These are phyloP conservation scores for Neoboletus subvelutipes DNA, from an alignment of 768 basidiomycete species.

Conservation along the genomic window DNA sequence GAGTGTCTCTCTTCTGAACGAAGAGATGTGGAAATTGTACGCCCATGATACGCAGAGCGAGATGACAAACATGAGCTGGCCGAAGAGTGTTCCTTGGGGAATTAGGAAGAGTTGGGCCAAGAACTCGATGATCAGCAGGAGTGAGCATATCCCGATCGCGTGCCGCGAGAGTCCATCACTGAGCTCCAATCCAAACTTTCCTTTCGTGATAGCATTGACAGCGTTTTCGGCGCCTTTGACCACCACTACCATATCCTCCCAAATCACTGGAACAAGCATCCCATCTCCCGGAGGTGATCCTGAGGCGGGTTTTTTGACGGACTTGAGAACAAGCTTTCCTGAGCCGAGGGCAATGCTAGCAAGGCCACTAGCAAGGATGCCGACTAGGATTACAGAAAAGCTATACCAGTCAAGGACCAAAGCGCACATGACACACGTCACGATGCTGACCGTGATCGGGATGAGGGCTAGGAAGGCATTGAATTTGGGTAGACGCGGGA, in stretches of 20 bases:
- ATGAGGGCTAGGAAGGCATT: constrained; percentile 15
- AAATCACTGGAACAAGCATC: constrained; percentile 15
- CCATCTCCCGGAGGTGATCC: constrained; percentile 29
- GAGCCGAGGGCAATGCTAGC: constrained; percentile 28
- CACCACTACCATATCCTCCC: constrained; percentile 23
- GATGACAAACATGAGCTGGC: constrained; percentile 36
- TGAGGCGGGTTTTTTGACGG: constrained; percentile 8
- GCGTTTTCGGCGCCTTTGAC: constrained; percentile 28
- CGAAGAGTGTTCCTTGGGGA: constrained; percentile 33
- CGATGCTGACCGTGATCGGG: constrained; percentile 28
- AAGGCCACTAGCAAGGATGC: constrained; percentile 31
- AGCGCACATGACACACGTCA: constrained; percentile 24
- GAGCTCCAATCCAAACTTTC: constrained; percentile 23
- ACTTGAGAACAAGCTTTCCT: constrained; percentile 18
- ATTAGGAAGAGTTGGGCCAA: constrained; percentile 32
- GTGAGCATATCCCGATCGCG: constrained; percentile 24
- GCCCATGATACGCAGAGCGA: constrained; percentile 34
- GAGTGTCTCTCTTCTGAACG: constrained; percentile 33
- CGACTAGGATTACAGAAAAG: constrained; percentile 31
- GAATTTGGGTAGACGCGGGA: constrained; percentile 1
- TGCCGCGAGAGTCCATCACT: neutral
- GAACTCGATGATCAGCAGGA: constrained; percentile 30
- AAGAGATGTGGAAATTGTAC: constrained; percentile 32
- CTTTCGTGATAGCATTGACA: constrained; percentile 32
- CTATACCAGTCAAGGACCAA: constrained; percentile 31